Evolutionary conservation across 1,284 basidiomycete genomes (phyloP), one percentile per base, ranked within the genome.

Genomic region (Fomes fomentarius): DNA sequence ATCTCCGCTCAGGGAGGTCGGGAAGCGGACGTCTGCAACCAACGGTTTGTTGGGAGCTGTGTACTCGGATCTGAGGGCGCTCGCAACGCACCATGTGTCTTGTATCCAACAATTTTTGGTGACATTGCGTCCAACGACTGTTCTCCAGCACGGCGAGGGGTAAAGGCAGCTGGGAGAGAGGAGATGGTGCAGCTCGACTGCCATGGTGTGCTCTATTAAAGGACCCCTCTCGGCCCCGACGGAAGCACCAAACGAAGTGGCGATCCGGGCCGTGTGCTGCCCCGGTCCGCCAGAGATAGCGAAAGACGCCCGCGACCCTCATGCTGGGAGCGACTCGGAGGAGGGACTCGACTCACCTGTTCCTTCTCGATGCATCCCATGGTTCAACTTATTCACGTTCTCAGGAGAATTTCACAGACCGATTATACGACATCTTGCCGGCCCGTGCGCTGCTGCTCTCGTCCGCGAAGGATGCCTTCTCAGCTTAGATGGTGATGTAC

Each of bases 1-100:
- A 76, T 94, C 92, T 26, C 93, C 92, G 15, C 88, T 89, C 48
- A 93, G 69, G 8, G 89, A 89, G 24, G 91, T 94, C 5, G 91
- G 91, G 72, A 92, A 94, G 28, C 91, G 84, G 47, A 94, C 81
- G 75, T 94, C 91, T 91, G 62, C 38, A 37, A 41, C 38, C 6
- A 37, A n/a, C 19, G 28, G 42, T 12, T 6, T 6, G 22, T 34
- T 11, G 24, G 34, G 7, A 31, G 8, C 22, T n/a, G 9, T 37
- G 46, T 21, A 48, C 31, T 10, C 12, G 17, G 39, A 25, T 17
- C 40, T 8, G 28, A 19, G 53, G n/a, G 26, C 26, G 43, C 21
- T 12, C 19, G 17, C 15, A 30, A 67, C 71, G 49, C 39, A 79
- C 81, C 82, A 60, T 83, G 79, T 21, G 74, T 80, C 61, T 81